Evolutionary conservation across 2,329 filamentous ascomycete species (phyloP).

Genomic region (Lachnellula cervina): DNA sequence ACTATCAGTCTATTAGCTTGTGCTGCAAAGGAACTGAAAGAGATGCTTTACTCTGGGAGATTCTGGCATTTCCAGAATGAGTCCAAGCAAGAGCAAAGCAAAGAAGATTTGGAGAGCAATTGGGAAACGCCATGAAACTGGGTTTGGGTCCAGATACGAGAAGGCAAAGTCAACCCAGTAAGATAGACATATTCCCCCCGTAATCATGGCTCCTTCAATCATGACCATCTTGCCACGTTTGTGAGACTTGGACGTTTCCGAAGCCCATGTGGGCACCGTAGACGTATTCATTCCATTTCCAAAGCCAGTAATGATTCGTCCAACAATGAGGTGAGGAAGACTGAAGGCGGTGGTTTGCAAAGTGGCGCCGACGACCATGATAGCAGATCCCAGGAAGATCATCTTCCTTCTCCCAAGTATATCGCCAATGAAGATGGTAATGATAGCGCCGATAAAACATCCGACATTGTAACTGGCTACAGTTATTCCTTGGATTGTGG

Average conservation of each 20-base stretch:
- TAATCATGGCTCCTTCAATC: constrained; percentile 55
- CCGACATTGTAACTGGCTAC: constrained; percentile 56
- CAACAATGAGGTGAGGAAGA: constrained; percentile 50
- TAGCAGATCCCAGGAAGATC: constrained; percentile 51
- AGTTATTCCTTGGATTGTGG: constrained; percentile 41
- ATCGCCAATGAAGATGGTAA: constrained; percentile 48
- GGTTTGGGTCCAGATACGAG: constrained; percentile 44
- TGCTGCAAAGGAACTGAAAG: background rate
- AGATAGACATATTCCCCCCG: constrained; percentile 50
- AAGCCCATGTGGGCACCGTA: constrained; percentile 54
- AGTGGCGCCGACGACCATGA: constrained; percentile 53
- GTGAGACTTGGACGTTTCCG: constrained; percentile 52
- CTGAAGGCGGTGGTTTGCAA: constrained; percentile 38
- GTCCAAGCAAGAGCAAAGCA: constrained; percentile 50
- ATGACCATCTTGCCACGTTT: constrained; percentile 57
- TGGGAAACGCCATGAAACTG: constrained; percentile 56
- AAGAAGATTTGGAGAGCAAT: constrained; percentile 55
- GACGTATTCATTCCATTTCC: constrained; percentile 47
- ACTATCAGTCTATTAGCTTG: constrained; percentile 20
- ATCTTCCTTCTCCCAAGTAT: constrained; percentile 51
- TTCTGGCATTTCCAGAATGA: constrained; percentile 51
- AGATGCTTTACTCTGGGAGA: constrained; percentile 33
- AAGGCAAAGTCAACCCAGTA: constrained; percentile 59
- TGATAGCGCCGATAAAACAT: constrained; percentile 48
- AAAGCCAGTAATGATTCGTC: constrained; percentile 45